Percentiles rank a stretch among this genome's conserved stretches.
Evolutionary conservation across 306 rosid genomes (phyloP).

Genomic region (Acacia acuminata): DNA sequence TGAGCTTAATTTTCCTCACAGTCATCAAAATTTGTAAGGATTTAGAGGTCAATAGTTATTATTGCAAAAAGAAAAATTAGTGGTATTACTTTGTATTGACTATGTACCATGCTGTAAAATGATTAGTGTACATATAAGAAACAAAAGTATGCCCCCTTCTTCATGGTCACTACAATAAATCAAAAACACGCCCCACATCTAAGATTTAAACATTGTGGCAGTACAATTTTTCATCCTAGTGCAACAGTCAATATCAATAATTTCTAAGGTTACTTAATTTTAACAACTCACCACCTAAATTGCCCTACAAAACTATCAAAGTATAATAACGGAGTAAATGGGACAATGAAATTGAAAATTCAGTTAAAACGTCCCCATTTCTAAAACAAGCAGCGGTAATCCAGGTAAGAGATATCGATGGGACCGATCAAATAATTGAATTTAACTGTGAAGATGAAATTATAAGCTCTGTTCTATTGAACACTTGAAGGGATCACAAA

Average conservation of each 20-base stretch:
- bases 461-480: too few species aligned
- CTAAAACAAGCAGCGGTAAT: background rate
- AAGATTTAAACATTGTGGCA: background rate
- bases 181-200: background rate
- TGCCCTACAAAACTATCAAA: slow-evolving; percentile 12
- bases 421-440: too few species aligned
- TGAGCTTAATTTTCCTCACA: background rate
- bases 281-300: background rate
- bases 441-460: too few species aligned
- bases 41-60: background rate
- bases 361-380: background rate
- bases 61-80: background rate
- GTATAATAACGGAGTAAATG: background rate
- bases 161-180: background rate
- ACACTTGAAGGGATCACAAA: too few species aligned
- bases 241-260: background rate
- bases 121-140: background rate
- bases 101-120: background rate
- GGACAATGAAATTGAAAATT: background rate
- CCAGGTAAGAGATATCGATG: background rate
- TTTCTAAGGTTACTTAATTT: background rate
- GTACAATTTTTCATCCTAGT: background rate
- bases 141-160: background rate
- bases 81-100: background rate
- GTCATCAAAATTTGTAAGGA: background rate